Evolutionary conservation across 768 basidiomycete species (phyloP).

Genomic region (Udeniomyces megalosporus): DNA sequence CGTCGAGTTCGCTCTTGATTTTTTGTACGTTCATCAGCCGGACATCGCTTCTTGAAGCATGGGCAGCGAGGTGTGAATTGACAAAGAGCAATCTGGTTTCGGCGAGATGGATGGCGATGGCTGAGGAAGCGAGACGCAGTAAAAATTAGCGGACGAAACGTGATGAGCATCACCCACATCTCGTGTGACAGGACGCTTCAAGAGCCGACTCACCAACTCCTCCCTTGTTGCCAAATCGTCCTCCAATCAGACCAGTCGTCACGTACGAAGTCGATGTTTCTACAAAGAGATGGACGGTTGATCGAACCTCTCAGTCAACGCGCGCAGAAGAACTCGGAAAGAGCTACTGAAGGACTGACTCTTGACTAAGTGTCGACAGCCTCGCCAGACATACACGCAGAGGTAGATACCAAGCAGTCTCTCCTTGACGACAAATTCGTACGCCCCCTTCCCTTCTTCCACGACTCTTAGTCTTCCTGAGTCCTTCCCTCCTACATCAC

Average conservation of each 20-base stretch:
- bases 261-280: conserved; percentile 13
- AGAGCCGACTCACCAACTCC: neutral
- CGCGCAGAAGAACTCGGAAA: neutral
- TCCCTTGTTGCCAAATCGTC: conserved; percentile 11
- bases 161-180: neutral
- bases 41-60: conserved; percentile 9
- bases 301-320: neutral
- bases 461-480: neutral
- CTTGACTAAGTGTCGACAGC: conserved; percentile 1
- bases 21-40: conserved; percentile 14
- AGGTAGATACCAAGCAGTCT: conserved; percentile 14
- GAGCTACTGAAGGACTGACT: neutral
- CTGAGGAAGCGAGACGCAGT: neutral
- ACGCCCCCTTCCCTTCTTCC: conserved; percentile 11
- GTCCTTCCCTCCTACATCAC: too few species aligned
- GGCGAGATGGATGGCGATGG: conserved; percentile 8
- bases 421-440: conserved; percentile 14
- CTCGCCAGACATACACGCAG: conserved; percentile 15
- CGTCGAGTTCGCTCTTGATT: conserved; percentile 13
- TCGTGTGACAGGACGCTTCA: neutral
- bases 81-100: conserved; percentile 8
- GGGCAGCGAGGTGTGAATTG: conserved; percentile 13
- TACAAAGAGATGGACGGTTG: too few species aligned
- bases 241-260: conserved; percentile 15
- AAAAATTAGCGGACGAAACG: neutral